Conservation (phyloP, 2,329 filamentous ascomycete genomes). For the Hymenoscyphus occultus region DNA sequence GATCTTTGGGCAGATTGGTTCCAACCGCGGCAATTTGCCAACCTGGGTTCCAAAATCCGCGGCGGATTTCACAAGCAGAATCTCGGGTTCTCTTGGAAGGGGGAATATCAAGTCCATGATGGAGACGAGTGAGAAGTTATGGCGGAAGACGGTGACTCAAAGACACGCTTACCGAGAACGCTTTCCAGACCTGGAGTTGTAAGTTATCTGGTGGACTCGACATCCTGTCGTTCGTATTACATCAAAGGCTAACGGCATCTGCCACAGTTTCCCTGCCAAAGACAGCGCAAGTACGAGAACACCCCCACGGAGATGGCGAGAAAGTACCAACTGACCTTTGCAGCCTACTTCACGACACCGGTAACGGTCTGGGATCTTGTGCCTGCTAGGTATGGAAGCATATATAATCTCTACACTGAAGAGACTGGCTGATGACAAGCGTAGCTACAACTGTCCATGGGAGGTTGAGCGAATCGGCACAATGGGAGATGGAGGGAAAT, state of each 20-base stretch:
- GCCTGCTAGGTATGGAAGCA: slow-evolving; percentile 35
- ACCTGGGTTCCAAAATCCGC: slow-evolving; percentile 9
- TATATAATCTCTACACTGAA: background rate
- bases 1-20: slow-evolving; percentile 16
- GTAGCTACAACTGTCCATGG: slow-evolving; percentile 37
- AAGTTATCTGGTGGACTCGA: slow-evolving; percentile 21
- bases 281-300: background rate
- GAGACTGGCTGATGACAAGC: background rate
- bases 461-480: slow-evolving; percentile 40
- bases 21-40: slow-evolving; percentile 6
- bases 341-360: slow-evolving; percentile 26
- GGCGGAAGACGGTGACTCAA: slow-evolving; percentile 35
- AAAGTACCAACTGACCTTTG: too few relatives aligned
- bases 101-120: slow-evolving; percentile 23
- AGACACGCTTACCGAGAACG: slow-evolving; percentile 31
- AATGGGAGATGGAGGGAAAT: slow-evolving; percentile 42
- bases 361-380: slow-evolving; percentile 41
- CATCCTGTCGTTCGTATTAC: background rate
- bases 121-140: slow-evolving; percentile 29
- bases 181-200: slow-evolving; percentile 31
- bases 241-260: background rate
- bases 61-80: slow-evolving; percentile 6
- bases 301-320: too few relatives aligned
- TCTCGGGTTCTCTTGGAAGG: slow-evolving; percentile 15
- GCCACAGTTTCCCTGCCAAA: slow-evolving; percentile 27